These are phyloP conservation scores for Agaricus sinodeliciosus DNA, from an alignment of 768 basidiomycete species.

Conservation along the genomic window DNA sequence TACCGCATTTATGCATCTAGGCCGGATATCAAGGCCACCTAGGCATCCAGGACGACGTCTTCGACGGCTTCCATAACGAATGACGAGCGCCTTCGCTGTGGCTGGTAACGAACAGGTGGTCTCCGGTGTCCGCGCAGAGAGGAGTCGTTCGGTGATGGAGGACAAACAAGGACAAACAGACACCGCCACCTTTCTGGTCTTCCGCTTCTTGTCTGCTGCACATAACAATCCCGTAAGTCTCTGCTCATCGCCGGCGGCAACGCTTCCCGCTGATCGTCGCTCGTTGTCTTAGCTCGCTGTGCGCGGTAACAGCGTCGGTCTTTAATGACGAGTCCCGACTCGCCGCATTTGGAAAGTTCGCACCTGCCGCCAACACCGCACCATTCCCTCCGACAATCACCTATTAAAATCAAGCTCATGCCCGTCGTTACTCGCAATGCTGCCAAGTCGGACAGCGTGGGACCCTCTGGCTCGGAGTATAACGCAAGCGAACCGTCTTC, in stretches of 20 bases:
- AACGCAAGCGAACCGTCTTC: conserved; percentile 40
- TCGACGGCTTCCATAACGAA: neutral
- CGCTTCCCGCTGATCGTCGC: conserved; percentile 5
- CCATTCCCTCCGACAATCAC: conserved; percentile 21
- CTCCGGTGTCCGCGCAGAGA: neutral
- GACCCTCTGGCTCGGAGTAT: conserved; percentile 43
- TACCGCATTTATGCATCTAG: neutral
- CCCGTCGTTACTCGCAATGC: conserved; percentile 29
- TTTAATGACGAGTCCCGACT: conserved; percentile 20
- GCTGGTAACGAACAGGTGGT: neutral
- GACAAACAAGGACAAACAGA: conserved; percentile 20
- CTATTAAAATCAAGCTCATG: conserved; percentile 21
- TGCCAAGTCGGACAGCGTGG: conserved; percentile 24
- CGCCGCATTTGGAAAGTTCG: conserved; percentile 18
- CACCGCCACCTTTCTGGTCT: conserved; percentile 19
- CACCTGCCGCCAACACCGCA: neutral
- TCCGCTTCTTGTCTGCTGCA: conserved; percentile 14
- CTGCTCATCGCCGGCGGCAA: neutral
- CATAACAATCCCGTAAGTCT: conserved; percentile 8
- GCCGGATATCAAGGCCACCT: neutral
- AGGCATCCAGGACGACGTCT: neutral
- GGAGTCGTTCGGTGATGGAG: neutral
- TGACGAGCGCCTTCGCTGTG: neutral
- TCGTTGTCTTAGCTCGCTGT: neutral
- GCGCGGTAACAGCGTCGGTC: conserved; percentile 7